A percentile compares a stretch with the other conserved stretches of the same genome.
Evolutionary conservation across 1,284 basidiomycete genomes (phyloP).

Genomic region (Coniferiporia sulphurascens): DNA sequence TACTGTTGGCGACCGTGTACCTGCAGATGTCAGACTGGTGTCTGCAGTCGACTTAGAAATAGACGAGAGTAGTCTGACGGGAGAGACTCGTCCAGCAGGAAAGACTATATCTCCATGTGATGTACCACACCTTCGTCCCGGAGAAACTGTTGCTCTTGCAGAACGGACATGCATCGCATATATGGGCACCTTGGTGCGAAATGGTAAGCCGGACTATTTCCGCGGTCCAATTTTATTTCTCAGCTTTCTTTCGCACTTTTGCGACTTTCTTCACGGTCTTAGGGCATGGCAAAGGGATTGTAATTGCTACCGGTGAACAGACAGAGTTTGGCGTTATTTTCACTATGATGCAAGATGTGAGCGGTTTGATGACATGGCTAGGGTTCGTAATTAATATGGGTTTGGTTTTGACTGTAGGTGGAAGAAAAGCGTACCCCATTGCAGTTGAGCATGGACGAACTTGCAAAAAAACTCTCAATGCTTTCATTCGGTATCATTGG

Average conservation of each 20-base stretch:
- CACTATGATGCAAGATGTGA: conserved; percentile 94
- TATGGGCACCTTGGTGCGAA: conserved; percentile 96
- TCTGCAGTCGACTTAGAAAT: conserved; percentile 83
- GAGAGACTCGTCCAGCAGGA: conserved; percentile 80
- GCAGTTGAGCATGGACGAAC: conserved; percentile 94
- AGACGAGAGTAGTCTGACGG: conserved; percentile 93
- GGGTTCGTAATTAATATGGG: background rate
- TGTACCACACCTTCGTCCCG: conserved; percentile 24
- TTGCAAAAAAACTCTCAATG: conserved; percentile 88
- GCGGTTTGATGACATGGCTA: conserved; percentile 24
- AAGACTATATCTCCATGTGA: conserved; percentile 62
- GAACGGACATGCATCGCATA: conserved; percentile 90
- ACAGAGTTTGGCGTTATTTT: conserved; percentile 98
- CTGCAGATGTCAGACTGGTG: conserved; percentile 86
- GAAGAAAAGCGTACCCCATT: conserved; percentile 92
- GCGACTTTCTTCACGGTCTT: conserved; percentile 18
- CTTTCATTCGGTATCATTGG: conserved; percentile 92
- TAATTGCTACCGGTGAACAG: conserved; percentile 84
- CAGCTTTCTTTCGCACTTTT: background rate
- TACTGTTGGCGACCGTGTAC: conserved; percentile 89
- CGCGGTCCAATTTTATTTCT: conserved; percentile 11
- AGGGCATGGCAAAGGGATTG: conserved; percentile 84
- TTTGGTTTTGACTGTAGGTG: conserved; percentile 43
- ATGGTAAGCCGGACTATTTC: conserved; percentile 46
- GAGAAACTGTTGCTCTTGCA: conserved; percentile 67